phyloP scores from a whole-genome alignment of 202 grass and related monocot genomes.

The Dendrocalamus latiflorus region DNA sequence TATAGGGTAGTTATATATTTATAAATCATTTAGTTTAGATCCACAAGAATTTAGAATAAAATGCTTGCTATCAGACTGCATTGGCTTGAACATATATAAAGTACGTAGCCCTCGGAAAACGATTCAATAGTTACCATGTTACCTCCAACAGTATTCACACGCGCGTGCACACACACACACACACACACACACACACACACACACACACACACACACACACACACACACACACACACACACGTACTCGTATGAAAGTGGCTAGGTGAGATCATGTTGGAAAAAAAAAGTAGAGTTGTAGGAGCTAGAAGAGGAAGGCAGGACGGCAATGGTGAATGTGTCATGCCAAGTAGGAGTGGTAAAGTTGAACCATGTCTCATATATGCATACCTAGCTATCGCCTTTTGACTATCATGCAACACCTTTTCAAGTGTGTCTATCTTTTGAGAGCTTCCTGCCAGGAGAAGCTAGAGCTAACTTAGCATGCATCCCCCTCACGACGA shows the following conservation, averaged over 20 bases:
- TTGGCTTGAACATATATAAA: not conserved
- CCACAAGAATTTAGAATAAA: not conserved
- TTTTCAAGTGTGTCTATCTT: slow-evolving; percentile 29
- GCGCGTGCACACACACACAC: no score
- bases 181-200: no score
- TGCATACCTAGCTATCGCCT: not conserved
- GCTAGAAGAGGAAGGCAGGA: not conserved
- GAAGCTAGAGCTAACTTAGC: not conserved
- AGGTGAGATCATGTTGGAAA: not conserved
- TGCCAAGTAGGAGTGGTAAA: slow-evolving; percentile 15
- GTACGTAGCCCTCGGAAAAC: not conserved
- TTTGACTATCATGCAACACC: slow-evolving; percentile 9
- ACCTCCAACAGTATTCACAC: no score
- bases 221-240: not conserved
- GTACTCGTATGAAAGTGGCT: not conserved
- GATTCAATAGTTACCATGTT: not conserved
- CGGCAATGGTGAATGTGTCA: not conserved
- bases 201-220: no score
- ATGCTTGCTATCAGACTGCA: not conserved
- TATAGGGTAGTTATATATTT: no score
- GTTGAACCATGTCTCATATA: slow-evolving; percentile 20
- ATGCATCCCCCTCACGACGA: not conserved
- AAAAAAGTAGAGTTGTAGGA: not conserved
- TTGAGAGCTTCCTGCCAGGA: slow-evolving; percentile 1
- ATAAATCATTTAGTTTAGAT: not conserved